phyloP scores from a whole-genome alignment of 768 basidiomycete genomes.

The Gymnopilus dilepis region DNA sequence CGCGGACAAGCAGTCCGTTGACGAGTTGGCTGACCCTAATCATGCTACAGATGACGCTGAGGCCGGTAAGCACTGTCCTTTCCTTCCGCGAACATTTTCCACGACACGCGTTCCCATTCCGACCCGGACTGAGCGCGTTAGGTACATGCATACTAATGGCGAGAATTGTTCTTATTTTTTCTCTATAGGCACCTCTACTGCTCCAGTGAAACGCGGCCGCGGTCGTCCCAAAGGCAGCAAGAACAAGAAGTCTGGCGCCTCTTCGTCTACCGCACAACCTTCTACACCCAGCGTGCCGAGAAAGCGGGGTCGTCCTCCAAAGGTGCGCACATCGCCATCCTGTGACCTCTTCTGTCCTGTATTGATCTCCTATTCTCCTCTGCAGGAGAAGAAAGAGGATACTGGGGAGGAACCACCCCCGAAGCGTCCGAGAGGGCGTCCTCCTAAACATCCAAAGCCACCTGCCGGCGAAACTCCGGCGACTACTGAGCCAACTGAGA shows the following conservation, averaged over 20 bases:
- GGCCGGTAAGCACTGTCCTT: slow-evolving; percentile 40
- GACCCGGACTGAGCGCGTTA: slow-evolving; percentile 29
- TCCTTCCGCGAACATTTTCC: slow-evolving; percentile 32
- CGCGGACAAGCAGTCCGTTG: slow-evolving; percentile 58
- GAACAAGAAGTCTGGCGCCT: slow-evolving; percentile 53
- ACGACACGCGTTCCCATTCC: slow-evolving; percentile 28
- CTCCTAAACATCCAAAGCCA: slow-evolving; percentile 69
- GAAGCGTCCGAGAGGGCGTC: slow-evolving; percentile 77
- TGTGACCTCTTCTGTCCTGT: slow-evolving; percentile 19
- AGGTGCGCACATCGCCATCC: slow-evolving; percentile 45
- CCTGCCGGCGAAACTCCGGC: slow-evolving; percentile 43
- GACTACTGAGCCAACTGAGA: slow-evolving; percentile 47
- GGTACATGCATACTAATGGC: slow-evolving; percentile 27
- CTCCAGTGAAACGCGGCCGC: slow-evolving; percentile 74
- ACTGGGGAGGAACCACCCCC: slow-evolving; percentile 53
- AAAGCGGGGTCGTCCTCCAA: slow-evolving; percentile 74
- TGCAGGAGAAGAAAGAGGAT: slow-evolving; percentile 50
- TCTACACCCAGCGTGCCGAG: slow-evolving; percentile 42
- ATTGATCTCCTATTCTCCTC: slow-evolving; percentile 22
- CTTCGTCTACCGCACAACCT: slow-evolving; percentile 38
- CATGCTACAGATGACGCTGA: slow-evolving; percentile 41
- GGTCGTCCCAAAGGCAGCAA: slow-evolving; percentile 93
- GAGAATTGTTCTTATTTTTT: slow-evolving; percentile 25
- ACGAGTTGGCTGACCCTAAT: slow-evolving; percentile 61
- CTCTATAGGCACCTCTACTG: slow-evolving; percentile 46